These are phyloP conservation scores for Aspergillus indologenus DNA, from an alignment of 495 filamentous ascomycete genomes.

Conservation along the genomic window DNA sequence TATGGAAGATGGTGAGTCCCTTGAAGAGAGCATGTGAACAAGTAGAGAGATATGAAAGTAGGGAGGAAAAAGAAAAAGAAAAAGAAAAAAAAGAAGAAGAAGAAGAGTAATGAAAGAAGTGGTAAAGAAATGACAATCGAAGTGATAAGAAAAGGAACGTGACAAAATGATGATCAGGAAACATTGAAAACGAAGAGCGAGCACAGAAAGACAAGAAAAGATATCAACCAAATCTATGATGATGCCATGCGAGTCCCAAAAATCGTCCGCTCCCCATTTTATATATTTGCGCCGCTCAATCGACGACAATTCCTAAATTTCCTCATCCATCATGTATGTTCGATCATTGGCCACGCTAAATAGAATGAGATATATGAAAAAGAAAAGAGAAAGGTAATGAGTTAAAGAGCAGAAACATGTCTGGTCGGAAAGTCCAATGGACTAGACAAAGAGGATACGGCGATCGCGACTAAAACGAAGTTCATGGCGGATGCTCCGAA, in stretches of 20 bases:
- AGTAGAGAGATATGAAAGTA: slow-evolving; percentile 9
- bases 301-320: slow-evolving; percentile 39
- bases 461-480: slow-evolving; percentile 12
- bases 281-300: slow-evolving; percentile 46
- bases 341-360: slow-evolving; percentile 52
- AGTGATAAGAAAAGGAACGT: slow-evolving; percentile 20
- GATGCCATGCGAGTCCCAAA: slow-evolving; percentile 48
- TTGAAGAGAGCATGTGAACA: slow-evolving; percentile 11
- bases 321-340: slow-evolving; percentile 49
- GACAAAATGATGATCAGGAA: slow-evolving; percentile 11
- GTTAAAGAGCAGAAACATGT: slow-evolving; percentile 6
- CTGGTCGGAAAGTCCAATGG: slow-evolving; percentile 21
- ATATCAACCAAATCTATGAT: slow-evolving; percentile 46
- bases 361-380: slow-evolving; percentile 40
- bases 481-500: slow-evolving; percentile 41
- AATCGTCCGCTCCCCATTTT: slow-evolving; percentile 45
- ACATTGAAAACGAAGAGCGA: slow-evolving; percentile 9
- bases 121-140: slow-evolving; percentile 7
- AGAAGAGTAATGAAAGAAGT: slow-evolving; percentile 9
- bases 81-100: slow-evolving; percentile 16
- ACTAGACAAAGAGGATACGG: slow-evolving; percentile 20
- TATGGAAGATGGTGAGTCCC: slow-evolving; percentile 28
- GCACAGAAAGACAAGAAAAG: slow-evolving; percentile 29
- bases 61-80: slow-evolving; percentile 13
- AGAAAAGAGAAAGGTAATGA: slow-evolving; percentile 23